Percentiles rank a stretch among this genome's conserved stretches.
These are phyloP conservation scores for Dentipellis sp. DNA, from an alignment of 768 basidiomycete genomes.

Conservation along the genomic window DNA sequence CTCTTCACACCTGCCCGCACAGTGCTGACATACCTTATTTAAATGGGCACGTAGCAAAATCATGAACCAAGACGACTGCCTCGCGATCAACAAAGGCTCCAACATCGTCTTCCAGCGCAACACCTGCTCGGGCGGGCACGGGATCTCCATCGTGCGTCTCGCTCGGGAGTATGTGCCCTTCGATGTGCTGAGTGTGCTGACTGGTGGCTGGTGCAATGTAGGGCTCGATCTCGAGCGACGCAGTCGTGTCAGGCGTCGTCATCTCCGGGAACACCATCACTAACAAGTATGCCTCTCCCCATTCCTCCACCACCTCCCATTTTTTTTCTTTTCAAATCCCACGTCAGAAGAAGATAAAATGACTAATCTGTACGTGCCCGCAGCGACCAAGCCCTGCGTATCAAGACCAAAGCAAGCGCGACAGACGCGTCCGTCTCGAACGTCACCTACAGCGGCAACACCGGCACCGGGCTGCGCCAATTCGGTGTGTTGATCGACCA, in stretches of 20 bases:
- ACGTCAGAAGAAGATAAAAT: too few species aligned
- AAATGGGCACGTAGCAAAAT: conserved; percentile 11
- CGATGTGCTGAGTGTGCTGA: too few species aligned
- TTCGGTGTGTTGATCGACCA: conserved; percentile 59
- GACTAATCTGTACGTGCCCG: neutral
- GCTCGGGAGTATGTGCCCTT: too few species aligned
- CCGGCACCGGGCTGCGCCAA: conserved; percentile 33
- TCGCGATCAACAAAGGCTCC: conserved; percentile 38
- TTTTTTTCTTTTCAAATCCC: too few species aligned
- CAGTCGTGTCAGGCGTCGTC: conserved; percentile 35
- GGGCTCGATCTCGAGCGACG: conserved; percentile 46
- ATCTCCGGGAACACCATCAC: conserved; percentile 44
- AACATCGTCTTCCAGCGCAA: conserved; percentile 34
- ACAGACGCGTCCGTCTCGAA: conserved; percentile 37
- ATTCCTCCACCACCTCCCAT: too few species aligned
- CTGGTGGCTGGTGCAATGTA: too few species aligned
- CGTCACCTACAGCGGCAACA: conserved; percentile 46
- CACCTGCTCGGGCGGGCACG: conserved; percentile 50
- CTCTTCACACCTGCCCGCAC: neutral
- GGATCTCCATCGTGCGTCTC: conserved; percentile 33
- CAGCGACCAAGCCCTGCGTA: conserved; percentile 48
- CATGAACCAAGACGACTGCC: conserved; percentile 42
- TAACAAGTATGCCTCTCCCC: conserved; percentile 33
- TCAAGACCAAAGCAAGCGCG: conserved; percentile 44
- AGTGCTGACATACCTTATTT: neutral